Evolutionary conservation across 202 grass and related monocot species (phyloP).

Genomic region (Brachypodium distachyon): DNA sequence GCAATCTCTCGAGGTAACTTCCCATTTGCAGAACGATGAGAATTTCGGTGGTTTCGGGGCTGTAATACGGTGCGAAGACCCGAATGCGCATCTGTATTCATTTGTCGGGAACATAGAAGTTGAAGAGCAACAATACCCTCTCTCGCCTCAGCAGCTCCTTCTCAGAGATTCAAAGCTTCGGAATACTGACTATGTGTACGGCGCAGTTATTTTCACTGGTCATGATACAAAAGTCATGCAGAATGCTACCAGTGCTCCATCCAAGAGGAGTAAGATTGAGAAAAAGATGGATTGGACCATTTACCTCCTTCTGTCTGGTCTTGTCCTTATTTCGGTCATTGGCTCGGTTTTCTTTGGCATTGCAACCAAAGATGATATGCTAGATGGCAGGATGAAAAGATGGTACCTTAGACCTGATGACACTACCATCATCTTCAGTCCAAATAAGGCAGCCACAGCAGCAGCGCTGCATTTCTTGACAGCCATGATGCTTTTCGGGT

Average conservation of each 20-base stretch:
- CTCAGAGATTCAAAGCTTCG: slow-evolving; percentile 87
- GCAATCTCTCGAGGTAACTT: slow-evolving; percentile 48
- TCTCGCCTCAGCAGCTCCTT: slow-evolving; percentile 68
- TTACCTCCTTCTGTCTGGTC: slow-evolving; percentile 57
- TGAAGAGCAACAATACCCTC: slow-evolving; percentile 29
- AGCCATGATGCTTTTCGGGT: slow-evolving; percentile 71
- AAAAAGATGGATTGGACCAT: slow-evolving; percentile 74
- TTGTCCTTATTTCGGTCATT: slow-evolving; percentile 55
- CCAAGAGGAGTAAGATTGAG: slow-evolving; percentile 91
- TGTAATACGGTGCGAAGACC: slow-evolving; percentile 65
- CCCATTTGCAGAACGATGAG: slow-evolving; percentile 31
- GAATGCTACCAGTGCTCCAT: slow-evolving; percentile 75
- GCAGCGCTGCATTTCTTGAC: slow-evolving; percentile 66
- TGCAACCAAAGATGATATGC: slow-evolving; percentile 30
- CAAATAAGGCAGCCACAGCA: slow-evolving; percentile 21
- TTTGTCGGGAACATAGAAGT: slow-evolving; percentile 71
- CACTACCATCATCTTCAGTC: slow-evolving; percentile 29
- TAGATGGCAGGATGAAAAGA: slow-evolving; percentile 47
- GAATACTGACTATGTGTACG: slow-evolving; percentile 77
- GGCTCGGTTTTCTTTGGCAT: slow-evolving; percentile 78
- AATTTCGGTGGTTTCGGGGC: slow-evolving; percentile 26
- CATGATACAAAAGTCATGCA: slow-evolving; percentile 97
- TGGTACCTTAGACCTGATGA: slow-evolving; percentile 81
- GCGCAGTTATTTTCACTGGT: slow-evolving; percentile 72
- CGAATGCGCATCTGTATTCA: slow-evolving; percentile 75